Percentiles rank a stretch among this genome's conserved stretches.
Evolutionary conservation across 2,329 filamentous ascomycete species (phyloP).

Genomic region (Geoglossum cookeanum): DNA sequence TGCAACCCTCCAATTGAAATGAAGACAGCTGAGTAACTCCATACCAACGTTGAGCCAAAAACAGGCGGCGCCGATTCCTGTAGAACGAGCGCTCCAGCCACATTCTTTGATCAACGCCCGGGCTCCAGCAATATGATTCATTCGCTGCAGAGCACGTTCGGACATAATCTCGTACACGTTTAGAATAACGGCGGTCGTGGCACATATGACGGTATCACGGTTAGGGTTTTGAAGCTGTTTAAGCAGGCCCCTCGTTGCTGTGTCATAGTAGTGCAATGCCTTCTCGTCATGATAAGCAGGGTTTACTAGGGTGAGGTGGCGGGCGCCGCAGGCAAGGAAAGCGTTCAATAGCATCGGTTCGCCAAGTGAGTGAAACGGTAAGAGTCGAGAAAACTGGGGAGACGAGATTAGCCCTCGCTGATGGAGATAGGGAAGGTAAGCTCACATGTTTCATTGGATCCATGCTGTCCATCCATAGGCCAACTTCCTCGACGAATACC

Average conservation of each 20-base stretch:
- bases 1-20: slow-evolving; percentile 68
- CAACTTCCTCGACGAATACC: slow-evolving; percentile 78
- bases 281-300: slow-evolving; percentile 55
- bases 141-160: slow-evolving; percentile 56
- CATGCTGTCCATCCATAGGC: slow-evolving; percentile 85
- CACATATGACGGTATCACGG: slow-evolving; percentile 66
- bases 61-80: slow-evolving; percentile 66
- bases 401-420: slow-evolving; percentile 8
- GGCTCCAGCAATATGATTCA: slow-evolving; percentile 76
- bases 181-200: slow-evolving; percentile 69
- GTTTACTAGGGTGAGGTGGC: slow-evolving; percentile 57
- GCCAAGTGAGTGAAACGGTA: slow-evolving; percentile 67
- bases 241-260: slow-evolving; percentile 60
- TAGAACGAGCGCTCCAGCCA: slow-evolving; percentile 63
- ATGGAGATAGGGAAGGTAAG: not conserved
- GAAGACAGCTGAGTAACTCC: slow-evolving; percentile 74
- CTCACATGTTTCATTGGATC: slow-evolving; percentile 58
- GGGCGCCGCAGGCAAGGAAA: slow-evolving; percentile 71
- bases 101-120: slow-evolving; percentile 77
- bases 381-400: slow-evolving; percentile 50
- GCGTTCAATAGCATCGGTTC: slow-evolving; percentile 82
- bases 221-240: slow-evolving; percentile 66
- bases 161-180: slow-evolving; percentile 92
- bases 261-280: slow-evolving; percentile 68
- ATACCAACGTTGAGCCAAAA: slow-evolving; percentile 90